Evolutionary conservation across 495 filamentous ascomycete genomes (phyloP), one percentile per base, ranked within the genome.

Genomic region (Penicillium daleae): DNA sequence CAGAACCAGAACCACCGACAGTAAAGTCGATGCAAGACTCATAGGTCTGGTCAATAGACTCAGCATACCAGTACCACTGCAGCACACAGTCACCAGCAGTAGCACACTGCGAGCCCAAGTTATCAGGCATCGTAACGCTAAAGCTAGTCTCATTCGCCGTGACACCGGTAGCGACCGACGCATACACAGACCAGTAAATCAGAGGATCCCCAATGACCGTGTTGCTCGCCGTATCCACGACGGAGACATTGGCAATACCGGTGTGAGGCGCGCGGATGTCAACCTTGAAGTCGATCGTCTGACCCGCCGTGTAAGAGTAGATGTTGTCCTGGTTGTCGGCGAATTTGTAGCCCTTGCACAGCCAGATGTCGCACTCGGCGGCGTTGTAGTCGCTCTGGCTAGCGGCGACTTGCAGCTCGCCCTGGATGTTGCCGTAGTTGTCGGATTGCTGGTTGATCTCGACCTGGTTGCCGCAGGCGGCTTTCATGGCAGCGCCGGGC

Each of bases 331-430:
- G 82, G 83, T 91, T 90, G 80, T 91, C 89, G 61, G 66, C 86
- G 72, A 86, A 90, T 74, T 91, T 86, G 75, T 85, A 85, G 53
- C 89, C 89, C 68, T 86, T 88, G 87, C 89, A 91, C 15, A 89
- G 81, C 76, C 80, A 90, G 51, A 89, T 74, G 72, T 90, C 82
- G 77, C 89, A 91, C 46, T 76, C 77, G 10, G 75, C 76, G 42
- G 79, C 74, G 66, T 88, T 74, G 80, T 86, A 89, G 67, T 85
- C 85, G 56, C 73, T 68, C 71, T 85, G 85, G 58, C 71, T 63
- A n/a, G 71, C 75, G 46, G 78, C 85, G 24, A 83, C 78, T 64
- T 89, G 83, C n/a, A 88, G 77, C 42, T 88, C 79, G 12, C 84
- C 85, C 67, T 91, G 87, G 21, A 90, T 78, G 75, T 91, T 90